A percentile compares a stretch with the other conserved stretches of the same genome.
Conservation (phyloP, 2,329 filamentous ascomycete genomes). For the Geosmithia morbida region DNA sequence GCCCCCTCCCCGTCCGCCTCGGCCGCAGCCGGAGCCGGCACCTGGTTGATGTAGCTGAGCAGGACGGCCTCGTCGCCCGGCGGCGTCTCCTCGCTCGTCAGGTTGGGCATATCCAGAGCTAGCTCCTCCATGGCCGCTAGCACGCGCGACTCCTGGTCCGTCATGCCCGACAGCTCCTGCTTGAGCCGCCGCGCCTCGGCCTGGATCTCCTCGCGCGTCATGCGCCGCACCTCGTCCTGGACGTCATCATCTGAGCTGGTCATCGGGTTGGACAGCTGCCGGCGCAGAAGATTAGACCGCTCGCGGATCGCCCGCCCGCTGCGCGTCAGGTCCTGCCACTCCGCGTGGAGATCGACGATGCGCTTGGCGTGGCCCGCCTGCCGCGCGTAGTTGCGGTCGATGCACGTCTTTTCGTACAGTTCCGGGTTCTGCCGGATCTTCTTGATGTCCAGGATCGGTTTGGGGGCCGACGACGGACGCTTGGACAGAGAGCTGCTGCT, state of each 20-base stretch:
- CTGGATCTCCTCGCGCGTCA: constrained; percentile 38
- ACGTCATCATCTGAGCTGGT: constrained; percentile 26
- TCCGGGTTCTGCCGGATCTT: constrained; percentile 78
- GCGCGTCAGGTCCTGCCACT: constrained; percentile 45
- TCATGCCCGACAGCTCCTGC: constrained; percentile 41
- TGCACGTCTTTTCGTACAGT: constrained; percentile 69
- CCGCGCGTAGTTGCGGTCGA: constrained; percentile 65
- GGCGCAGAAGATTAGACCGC: constrained; percentile 48
- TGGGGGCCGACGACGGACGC: constrained; percentile 61
- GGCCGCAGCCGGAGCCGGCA: constrained; percentile 16
- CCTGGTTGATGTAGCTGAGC: constrained; percentile 66
- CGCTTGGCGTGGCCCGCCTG: constrained; percentile 38
- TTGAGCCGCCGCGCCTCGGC: constrained; percentile 53
- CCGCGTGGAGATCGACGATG: constrained; percentile 39
- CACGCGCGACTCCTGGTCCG: constrained; percentile 45
- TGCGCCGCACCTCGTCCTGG: constrained; percentile 15
- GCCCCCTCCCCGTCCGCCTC: constrained; percentile 15
- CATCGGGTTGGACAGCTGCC: constrained; percentile 35
- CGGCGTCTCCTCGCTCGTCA: constrained; percentile 67
- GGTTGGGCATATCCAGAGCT: constrained; percentile 70
- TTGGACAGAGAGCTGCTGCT: constrained; percentile 9
- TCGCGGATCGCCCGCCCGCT: constrained; percentile 48
- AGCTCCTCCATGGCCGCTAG: constrained; percentile 55
- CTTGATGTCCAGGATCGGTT: constrained; percentile 68
- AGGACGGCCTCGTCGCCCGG: constrained; percentile 49